Evolutionary conservation across 768 basidiomycete genomes (phyloP).

Genomic region (Tricholoma sp.): DNA sequence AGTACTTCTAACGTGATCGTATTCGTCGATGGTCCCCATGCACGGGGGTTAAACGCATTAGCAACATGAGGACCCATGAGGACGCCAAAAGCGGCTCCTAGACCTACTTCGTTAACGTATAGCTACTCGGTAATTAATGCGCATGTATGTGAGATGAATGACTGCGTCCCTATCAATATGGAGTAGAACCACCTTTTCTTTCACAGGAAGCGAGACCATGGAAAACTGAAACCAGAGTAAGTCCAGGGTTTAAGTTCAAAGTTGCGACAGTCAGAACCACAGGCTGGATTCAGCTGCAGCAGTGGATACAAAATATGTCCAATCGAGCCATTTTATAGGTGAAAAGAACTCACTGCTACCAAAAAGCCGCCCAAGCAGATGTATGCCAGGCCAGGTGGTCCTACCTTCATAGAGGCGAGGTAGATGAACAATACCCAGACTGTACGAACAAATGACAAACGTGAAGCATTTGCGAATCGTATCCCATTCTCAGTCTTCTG

Average conservation of each 20-base stretch:
- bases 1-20: slow-evolving; percentile 55
- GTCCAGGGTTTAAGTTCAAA: not conserved
- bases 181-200: slow-evolving; percentile 56
- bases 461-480: slow-evolving; percentile 20
- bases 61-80: slow-evolving; percentile 70
- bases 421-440: slow-evolving; percentile 8
- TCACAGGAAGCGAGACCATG: slow-evolving; percentile 75
- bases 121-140: slow-evolving; percentile 33
- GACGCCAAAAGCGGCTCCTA: slow-evolving; percentile 71
- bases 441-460: slow-evolving; percentile 19
- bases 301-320: too few species aligned
- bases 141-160: not conserved
- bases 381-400: slow-evolving; percentile 51
- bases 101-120: slow-evolving; percentile 91
- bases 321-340: too few species aligned
- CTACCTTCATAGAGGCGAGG: slow-evolving; percentile 37
- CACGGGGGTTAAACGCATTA: slow-evolving; percentile 69
- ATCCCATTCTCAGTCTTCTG: too few species aligned
- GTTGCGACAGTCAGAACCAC: too few species aligned
- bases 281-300: too few species aligned
- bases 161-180: not conserved
- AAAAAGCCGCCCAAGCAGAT: slow-evolving; percentile 53
- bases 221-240: slow-evolving; percentile 55
- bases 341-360: slow-evolving; percentile 10
- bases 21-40: slow-evolving; percentile 45